Base-by-base conservation (phyloP, 179 eudicot species). In the Monotropa hypopitys region DNA sequence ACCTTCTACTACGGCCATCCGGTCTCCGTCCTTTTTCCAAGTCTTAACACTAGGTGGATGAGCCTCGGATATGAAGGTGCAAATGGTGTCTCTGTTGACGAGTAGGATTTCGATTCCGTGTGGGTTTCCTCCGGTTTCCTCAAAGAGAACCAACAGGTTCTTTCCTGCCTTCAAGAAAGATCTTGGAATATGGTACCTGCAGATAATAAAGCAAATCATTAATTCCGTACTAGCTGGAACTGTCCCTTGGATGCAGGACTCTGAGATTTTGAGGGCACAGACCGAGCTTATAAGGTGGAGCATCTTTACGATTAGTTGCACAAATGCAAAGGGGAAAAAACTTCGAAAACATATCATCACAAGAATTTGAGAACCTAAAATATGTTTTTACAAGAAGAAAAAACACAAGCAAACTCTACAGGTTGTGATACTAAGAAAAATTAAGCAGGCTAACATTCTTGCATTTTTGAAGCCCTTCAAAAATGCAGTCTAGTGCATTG, bases 111-210 rank as follows among this genome's bases (percentile, higher is more conserved):
- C 80, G 6, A 89, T 91, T 1, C 88, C 83, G 59, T 82, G 85
- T 0, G 91, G 88, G 59, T 80, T 61, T 23, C 97, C 97, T 13
- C 92, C 90, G 5, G 79, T 63, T 82, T 93, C 97, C 76, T 95
- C 99, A 18, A 93, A 88, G 18, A 95, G 82, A 65, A 91, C 97
- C 74, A 95, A 30, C 5, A 90, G 83, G 79, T 95, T 95, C 80
- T 85, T 83, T 67, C 78, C 89, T 0, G 88, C 86, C 84, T 95
- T 93, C 72, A 93, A 76, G 87, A 75, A 91, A 32, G 92, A 63
- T 72, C 96, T 83, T 70, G 99, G 99, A 26, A 95, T 83, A 68
- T 95, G 97, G 79, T 95, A 94, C 90, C 97, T 93, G 53, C 42
- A 83, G 46, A 67, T 16, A 66, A 66, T 16, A 16, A 15, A 66